A percentile compares a stretch with the other conserved stretches of the same genome.
These are phyloP conservation scores for Pseudogymnoascus sp. DNA, from an alignment of 2,329 filamentous ascomycete genomes.

Conservation along the genomic window DNA sequence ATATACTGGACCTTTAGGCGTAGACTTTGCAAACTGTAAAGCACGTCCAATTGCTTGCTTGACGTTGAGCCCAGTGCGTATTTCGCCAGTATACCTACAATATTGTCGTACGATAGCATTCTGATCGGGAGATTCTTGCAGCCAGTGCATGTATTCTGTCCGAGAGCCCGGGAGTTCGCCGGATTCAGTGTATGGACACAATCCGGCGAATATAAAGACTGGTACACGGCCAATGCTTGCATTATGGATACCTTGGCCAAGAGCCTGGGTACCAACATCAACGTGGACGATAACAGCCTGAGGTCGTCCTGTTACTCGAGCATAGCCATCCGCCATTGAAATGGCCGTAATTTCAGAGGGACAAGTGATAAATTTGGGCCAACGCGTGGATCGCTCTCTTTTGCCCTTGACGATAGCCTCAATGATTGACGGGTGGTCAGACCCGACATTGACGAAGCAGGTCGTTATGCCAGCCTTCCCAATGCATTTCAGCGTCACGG, in stretches of 20 bases:
- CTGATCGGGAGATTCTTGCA: constrained; percentile 76
- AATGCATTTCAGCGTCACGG: constrained; percentile 15
- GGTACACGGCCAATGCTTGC: constrained; percentile 67
- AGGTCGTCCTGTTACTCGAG: constrained; percentile 61
- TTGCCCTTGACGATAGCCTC: constrained; percentile 75
- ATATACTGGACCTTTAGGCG: constrained; percentile 74
- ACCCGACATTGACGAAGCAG: constrained; percentile 58
- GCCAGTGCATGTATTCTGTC: constrained; percentile 82
- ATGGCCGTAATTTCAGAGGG: constrained; percentile 82
- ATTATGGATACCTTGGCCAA: constrained; percentile 73
- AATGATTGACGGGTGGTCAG: constrained; percentile 67
- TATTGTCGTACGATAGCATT: constrained; percentile 76
- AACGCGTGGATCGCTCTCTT: constrained; percentile 54
- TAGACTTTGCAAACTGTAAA: constrained; percentile 70
- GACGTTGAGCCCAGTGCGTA: constrained; percentile 76
- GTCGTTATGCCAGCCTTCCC: constrained; percentile 31
- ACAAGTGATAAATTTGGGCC: constrained; percentile 69
- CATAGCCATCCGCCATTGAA: constrained; percentile 78
- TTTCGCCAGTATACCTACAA: constrained; percentile 73
- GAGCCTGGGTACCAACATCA: constrained; percentile 72
- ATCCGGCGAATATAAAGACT: constrained; percentile 68
- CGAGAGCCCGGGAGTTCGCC: constrained; percentile 70
- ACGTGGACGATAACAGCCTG: constrained; percentile 76
- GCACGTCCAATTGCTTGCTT: constrained; percentile 87
- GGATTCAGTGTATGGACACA: constrained; percentile 69